Evolutionary conservation across 2,329 filamentous ascomycete genomes (phyloP).

Genomic region (Neopestalotiopsis rosae): DNA sequence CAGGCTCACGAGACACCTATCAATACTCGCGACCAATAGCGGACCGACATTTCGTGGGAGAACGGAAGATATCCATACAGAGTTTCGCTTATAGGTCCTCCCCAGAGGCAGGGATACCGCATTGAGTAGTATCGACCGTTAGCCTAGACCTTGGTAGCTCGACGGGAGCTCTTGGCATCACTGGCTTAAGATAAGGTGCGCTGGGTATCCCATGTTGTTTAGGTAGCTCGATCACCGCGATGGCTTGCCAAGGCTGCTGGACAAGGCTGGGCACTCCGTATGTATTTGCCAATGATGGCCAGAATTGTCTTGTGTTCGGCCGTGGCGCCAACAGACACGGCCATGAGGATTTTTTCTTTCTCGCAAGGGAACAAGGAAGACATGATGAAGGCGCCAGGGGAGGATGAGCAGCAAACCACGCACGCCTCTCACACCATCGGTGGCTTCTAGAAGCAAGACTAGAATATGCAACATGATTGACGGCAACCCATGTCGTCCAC

Average conservation of each 20-base stretch:
- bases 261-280: conserved; percentile 11
- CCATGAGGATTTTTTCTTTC: background rate
- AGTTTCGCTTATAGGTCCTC: background rate
- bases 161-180: conserved; percentile 15
- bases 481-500: background rate
- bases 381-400: too few species aligned
- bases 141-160: conserved; percentile 1
- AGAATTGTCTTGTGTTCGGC: background rate
- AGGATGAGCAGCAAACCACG: background rate
- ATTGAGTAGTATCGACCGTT: conserved; percentile 11
- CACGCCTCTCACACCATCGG: background rate
- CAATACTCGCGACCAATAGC: conserved; percentile 4
- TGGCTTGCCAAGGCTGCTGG: conserved; percentile 10
- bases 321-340: background rate
- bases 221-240: conserved; percentile 5
- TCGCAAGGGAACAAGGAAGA: background rate
- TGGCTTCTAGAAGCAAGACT: conserved; percentile 7
- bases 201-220: conserved; percentile 8
- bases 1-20: conserved; percentile 1
- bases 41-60: background rate
- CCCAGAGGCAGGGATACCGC: background rate
- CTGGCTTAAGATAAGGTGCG: conserved; percentile 8
- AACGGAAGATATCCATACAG: conserved; percentile 2
- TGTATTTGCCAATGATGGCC: background rate
- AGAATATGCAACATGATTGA: background rate